Percentiles rank a stretch among this genome's conserved stretches.
Evolutionary conservation across 768 basidiomycete genomes (phyloP).

Genomic region (Tulasnella sp.): DNA sequence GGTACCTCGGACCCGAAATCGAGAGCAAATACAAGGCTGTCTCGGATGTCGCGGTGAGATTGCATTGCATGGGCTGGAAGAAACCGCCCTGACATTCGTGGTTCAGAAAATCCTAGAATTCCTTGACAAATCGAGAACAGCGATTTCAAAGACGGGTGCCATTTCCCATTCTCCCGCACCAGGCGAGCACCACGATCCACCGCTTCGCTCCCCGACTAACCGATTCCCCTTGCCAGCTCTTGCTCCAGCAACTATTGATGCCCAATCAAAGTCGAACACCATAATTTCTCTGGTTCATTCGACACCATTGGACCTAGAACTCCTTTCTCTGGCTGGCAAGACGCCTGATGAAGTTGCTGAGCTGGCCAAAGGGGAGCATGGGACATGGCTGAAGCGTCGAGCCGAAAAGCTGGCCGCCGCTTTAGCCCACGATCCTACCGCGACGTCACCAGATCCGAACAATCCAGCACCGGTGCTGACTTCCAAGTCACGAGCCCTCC

Average conservation of each 20-base stretch:
- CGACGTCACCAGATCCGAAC: slow-evolving; percentile 14
- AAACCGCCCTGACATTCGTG: slow-evolving; percentile 32
- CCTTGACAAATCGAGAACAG: slow-evolving; percentile 79
- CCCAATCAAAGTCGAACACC: slow-evolving; percentile 51
- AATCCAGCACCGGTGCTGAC: slow-evolving; percentile 14
- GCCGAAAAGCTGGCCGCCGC: slow-evolving; percentile 9
- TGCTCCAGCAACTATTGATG: slow-evolving; percentile 80
- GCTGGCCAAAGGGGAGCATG: slow-evolving; percentile 47
- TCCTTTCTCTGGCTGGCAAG: slow-evolving; percentile 63
- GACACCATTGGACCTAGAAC: slow-evolving; percentile 61
- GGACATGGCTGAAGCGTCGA: slow-evolving; percentile 13
- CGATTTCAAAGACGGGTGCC: slow-evolving; percentile 67
- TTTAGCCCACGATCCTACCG: not conserved
- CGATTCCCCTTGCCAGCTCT: slow-evolving; percentile 45
- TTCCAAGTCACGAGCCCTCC: slow-evolving; percentile 51
- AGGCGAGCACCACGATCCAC: slow-evolving; percentile 45
- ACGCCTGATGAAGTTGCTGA: slow-evolving; percentile 55
- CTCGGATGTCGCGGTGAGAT: slow-evolving; percentile 66
- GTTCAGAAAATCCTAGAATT: slow-evolving; percentile 73
- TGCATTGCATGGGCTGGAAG: not conserved
- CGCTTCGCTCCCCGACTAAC: not conserved
- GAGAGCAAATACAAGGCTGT: slow-evolving; percentile 83
- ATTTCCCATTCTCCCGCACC: slow-evolving; percentile 69
- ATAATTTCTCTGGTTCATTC: slow-evolving; percentile 65
- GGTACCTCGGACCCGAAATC: slow-evolving; percentile 67